phyloP scores from a whole-genome alignment of 2,329 filamentous ascomycete genomes.

The Annulohypoxylon truncatum region DNA sequence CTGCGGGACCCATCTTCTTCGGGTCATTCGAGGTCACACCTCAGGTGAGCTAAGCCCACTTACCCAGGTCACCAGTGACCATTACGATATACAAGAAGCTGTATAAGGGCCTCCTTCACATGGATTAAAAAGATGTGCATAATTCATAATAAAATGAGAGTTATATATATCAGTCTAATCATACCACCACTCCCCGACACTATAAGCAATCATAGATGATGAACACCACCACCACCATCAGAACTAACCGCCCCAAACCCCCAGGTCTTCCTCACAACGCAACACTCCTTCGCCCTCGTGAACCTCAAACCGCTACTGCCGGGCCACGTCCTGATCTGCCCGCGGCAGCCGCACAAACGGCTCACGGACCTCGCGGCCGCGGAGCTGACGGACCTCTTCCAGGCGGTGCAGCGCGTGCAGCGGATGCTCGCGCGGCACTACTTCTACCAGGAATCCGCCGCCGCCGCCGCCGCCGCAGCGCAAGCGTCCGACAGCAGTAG shows the following conservation, averaged over 20 bases:
- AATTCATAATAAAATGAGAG: conserved; percentile 14
- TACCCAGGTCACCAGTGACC: not conserved
- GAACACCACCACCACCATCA: not conserved
- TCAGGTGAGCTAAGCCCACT: conserved; percentile 64
- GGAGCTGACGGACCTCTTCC: conserved; percentile 85
- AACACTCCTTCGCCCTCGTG: conserved; percentile 85
- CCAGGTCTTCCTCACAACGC: conserved; percentile 88
- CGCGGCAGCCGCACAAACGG: conserved; percentile 74
- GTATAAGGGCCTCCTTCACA: not conserved
- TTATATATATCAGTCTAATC: not conserved
- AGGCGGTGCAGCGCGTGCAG: conserved; percentile 85
- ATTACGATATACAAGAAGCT: no score
- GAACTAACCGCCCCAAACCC: conserved; percentile 2
- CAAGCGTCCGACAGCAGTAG: not conserved
- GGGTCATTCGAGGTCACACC: conserved; percentile 80
- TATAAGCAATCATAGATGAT: no score
- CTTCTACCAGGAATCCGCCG: no score
- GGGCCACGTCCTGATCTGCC: conserved; percentile 92
- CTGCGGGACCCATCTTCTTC: conserved; percentile 66
- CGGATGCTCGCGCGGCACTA: conserved; percentile 74
- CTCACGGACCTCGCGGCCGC: conserved; percentile 77
- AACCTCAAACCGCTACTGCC: conserved; percentile 96
- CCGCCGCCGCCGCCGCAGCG: conserved; percentile 21
- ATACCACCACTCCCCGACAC: no score
- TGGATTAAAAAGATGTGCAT: not conserved